phyloP scores from a whole-genome alignment of 345 rosid species.

The Barbarea vulgaris region DNA sequence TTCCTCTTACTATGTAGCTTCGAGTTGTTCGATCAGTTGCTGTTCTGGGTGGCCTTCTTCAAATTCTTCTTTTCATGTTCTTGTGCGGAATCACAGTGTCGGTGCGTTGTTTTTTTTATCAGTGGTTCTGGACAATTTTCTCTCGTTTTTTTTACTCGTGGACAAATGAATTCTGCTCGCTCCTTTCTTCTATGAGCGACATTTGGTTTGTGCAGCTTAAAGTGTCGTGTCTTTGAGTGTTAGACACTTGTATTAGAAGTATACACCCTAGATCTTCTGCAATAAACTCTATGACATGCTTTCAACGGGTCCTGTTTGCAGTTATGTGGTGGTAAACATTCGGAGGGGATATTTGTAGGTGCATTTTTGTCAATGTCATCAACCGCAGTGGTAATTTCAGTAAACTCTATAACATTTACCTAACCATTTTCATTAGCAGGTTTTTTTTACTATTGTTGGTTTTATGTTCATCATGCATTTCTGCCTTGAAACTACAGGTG shows the following conservation, averaged over 20 bases:
- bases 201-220: conserved; percentile 1
- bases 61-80: conserved; percentile 85
- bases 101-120: conserved; percentile 46
- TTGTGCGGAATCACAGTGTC: conserved; percentile 74
- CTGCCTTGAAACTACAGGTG: conserved; percentile 50
- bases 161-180: neutral
- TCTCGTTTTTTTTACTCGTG: neutral
- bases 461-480: neutral
- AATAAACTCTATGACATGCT: conserved; percentile 1
- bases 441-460: neutral
- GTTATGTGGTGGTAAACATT: conserved; percentile 85
- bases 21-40: conserved; percentile 93
- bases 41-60: conserved; percentile 83
- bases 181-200: neutral
- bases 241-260: neutral
- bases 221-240: neutral
- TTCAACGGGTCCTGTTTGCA: conserved; percentile 46
- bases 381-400: conserved; percentile 81
- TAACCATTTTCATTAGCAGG: neutral
- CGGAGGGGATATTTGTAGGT: conserved; percentile 93
- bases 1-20: conserved; percentile 57
- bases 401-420: conserved; percentile 13
- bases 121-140: neutral
- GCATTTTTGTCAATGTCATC: conserved; percentile 94
- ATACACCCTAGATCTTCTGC: neutral